phyloP scores from a whole-genome alignment of 2,329 filamentous ascomycete genomes.

The Cercospora sojina region DNA sequence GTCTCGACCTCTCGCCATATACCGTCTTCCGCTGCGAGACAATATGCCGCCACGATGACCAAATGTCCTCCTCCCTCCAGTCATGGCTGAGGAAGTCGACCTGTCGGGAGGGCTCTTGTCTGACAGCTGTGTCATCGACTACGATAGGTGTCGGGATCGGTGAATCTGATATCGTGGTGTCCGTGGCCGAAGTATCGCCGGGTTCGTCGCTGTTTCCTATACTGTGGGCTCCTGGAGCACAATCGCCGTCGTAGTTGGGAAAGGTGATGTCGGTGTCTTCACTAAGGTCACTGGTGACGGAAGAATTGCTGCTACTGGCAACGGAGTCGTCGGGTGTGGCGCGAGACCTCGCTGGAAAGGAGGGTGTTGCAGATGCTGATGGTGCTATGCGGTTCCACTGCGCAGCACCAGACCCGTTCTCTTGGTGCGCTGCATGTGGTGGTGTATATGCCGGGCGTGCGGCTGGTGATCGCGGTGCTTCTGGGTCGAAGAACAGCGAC shows the following conservation, averaged over 20 bases:
- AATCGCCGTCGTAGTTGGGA: slow-evolving; percentile 44
- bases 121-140: slow-evolving; percentile 76
- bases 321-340: slow-evolving; percentile 46
- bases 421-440: slow-evolving; percentile 37
- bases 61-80: slow-evolving; percentile 94
- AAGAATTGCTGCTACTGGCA: slow-evolving; percentile 55
- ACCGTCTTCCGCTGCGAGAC: slow-evolving; percentile 69
- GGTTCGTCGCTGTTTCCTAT: slow-evolving; percentile 20
- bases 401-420: slow-evolving; percentile 35
- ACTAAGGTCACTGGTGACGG: slow-evolving; percentile 57
- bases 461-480: slow-evolving; percentile 30
- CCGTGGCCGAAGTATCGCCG: slow-evolving; percentile 45
- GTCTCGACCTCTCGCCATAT: slow-evolving; percentile 74
- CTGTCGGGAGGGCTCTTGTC: slow-evolving; percentile 74
- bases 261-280: slow-evolving; percentile 51
- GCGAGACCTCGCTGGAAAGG: slow-evolving; percentile 49
- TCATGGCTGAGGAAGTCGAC: slow-evolving; percentile 95
- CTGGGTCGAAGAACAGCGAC: slow-evolving; percentile 43
- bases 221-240: slow-evolving; percentile 8
- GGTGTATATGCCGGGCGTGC: slow-evolving; percentile 39
- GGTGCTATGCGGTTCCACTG: slow-evolving; percentile 27
- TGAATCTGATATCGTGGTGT: slow-evolving; percentile 58
- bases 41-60: slow-evolving; percentile 95
- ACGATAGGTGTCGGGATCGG: slow-evolving; percentile 60
- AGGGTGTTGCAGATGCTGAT: slow-evolving; percentile 31